These are phyloP conservation scores for Apiotrichum montevideense DNA, from an alignment of 1,284 basidiomycete species.

Conservation along the genomic window DNA sequence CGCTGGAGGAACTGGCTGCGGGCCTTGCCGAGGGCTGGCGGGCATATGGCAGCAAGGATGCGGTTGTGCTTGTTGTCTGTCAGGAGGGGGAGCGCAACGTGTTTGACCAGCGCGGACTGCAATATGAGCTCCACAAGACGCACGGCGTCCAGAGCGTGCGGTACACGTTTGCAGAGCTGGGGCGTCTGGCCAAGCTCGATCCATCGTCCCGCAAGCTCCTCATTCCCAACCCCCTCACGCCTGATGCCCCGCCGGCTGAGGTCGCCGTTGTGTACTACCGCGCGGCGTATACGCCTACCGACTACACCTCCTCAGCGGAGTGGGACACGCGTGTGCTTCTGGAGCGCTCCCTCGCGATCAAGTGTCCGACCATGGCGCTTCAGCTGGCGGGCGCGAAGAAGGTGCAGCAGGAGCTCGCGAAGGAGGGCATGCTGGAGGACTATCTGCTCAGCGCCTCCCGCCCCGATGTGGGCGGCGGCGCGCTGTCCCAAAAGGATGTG, in stretches of 20 bases:
- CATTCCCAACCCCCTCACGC: constrained; percentile 46
- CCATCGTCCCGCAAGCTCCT: constrained; percentile 49
- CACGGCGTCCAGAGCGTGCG: constrained; percentile 67
- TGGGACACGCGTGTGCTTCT: constrained; percentile 70
- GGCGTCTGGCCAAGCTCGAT: constrained; percentile 51
- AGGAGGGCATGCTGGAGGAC: constrained; percentile 64
- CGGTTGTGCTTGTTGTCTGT: constrained; percentile 71
- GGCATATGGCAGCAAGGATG: constrained; percentile 54
- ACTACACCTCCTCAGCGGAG: constrained; percentile 61
- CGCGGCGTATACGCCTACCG: constrained; percentile 77
- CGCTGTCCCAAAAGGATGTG: constrained; percentile 47
- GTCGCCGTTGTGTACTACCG: constrained; percentile 83
- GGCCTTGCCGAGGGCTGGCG: constrained; percentile 76
- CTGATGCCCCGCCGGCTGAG: constrained; percentile 50
- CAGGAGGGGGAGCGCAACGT: constrained; percentile 89
- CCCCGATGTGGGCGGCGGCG: constrained; percentile 46
- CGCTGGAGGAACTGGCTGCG: constrained; percentile 61
- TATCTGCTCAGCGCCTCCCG: constrained; percentile 53
- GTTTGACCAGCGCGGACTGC: constrained; percentile 86
- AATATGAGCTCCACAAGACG: constrained; percentile 67
- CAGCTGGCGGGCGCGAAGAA: constrained; percentile 96
- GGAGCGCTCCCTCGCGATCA: constrained; percentile 77
- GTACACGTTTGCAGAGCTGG: constrained; percentile 67
- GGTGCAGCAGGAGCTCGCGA: constrained; percentile 81
- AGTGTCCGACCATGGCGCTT: constrained; percentile 83